These are phyloP conservation scores for Venturia effusa DNA, from an alignment of 2,329 filamentous ascomycete genomes.

Conservation along the genomic window DNA sequence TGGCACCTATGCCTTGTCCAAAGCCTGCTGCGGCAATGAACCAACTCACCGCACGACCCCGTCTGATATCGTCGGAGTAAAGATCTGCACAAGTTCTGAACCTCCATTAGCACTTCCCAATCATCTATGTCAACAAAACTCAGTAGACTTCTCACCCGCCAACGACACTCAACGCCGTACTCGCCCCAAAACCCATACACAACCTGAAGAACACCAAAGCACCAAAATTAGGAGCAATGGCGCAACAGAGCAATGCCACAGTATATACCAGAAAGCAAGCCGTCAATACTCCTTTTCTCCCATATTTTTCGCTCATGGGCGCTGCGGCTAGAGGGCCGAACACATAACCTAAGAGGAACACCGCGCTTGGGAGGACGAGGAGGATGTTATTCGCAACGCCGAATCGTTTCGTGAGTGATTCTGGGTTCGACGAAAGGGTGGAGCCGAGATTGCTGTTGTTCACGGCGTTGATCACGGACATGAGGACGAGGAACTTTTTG, in stretches of 20 bases:
- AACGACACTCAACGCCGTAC: slow-evolving; percentile 28
- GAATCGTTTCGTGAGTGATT: slow-evolving; percentile 14
- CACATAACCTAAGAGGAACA: slow-evolving; percentile 39
- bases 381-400: slow-evolving; percentile 14
- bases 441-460: slow-evolving; percentile 6
- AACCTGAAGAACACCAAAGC: slow-evolving; percentile 59
- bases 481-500: background rate
- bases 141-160: slow-evolving; percentile 21
- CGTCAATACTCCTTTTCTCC: slow-evolving; percentile 57
- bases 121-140: background rate
- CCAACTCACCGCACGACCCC: slow-evolving; percentile 3
- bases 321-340: slow-evolving; percentile 63
- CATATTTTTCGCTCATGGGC: slow-evolving; percentile 61
- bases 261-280: slow-evolving; percentile 55
- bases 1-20: slow-evolving; percentile 1
- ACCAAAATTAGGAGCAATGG: slow-evolving; percentile 50
- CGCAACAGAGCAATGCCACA: slow-evolving; percentile 33
- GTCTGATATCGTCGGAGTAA: slow-evolving; percentile 15
- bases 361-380: slow-evolving; percentile 17
- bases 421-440: slow-evolving; percentile 2
- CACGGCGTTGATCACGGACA: background rate
- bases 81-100: slow-evolving; percentile 28
- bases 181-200: slow-evolving; percentile 23
- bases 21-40: background rate
- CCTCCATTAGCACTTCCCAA: background rate